Evolutionary conservation across 768 basidiomycete genomes (phyloP).

Genomic region (Pisolithus sp.): DNA sequence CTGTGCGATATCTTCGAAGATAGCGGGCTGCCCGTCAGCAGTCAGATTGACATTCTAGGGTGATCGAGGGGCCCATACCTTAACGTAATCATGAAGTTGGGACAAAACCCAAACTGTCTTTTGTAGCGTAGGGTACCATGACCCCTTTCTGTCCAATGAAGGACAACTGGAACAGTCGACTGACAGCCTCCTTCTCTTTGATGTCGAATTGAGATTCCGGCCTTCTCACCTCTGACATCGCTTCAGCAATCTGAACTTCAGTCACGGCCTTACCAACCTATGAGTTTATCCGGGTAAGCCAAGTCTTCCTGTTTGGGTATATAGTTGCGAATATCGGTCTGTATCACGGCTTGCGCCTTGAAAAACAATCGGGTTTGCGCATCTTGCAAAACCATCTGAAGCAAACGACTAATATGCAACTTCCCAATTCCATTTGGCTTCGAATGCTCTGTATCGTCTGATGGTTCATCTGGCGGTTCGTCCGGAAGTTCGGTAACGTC

Average conservation of each 20-base stretch:
- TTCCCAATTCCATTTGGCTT: slow-evolving; percentile 41
- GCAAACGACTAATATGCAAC: slow-evolving; percentile 73
- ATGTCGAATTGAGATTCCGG: slow-evolving; percentile 38
- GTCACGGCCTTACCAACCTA: slow-evolving; percentile 40
- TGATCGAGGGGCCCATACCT: slow-evolving; percentile 43
- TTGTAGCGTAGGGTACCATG: slow-evolving; percentile 87
- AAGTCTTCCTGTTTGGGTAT: slow-evolving; percentile 72
- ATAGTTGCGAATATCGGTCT: slow-evolving; percentile 83
- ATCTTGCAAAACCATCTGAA: slow-evolving; percentile 90
- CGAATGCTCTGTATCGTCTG: slow-evolving; percentile 33
- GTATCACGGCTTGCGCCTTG: slow-evolving; percentile 89
- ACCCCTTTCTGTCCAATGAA: slow-evolving; percentile 66
- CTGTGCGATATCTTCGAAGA: slow-evolving; percentile 95
- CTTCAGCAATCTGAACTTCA: background rate
- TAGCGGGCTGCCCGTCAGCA: slow-evolving; percentile 58
- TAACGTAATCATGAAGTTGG: slow-evolving; percentile 86
- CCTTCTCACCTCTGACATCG: slow-evolving; percentile 39
- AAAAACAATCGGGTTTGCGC: slow-evolving; percentile 95
- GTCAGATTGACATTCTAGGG: background rate
- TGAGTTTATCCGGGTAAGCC: slow-evolving; percentile 78
- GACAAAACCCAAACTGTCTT: slow-evolving; percentile 90
- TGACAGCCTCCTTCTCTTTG: slow-evolving; percentile 64
- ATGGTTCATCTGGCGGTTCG: slow-evolving; percentile 28
- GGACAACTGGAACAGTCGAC: slow-evolving; percentile 66
- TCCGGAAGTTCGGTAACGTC: slow-evolving; percentile 49